These are phyloP conservation scores for Nephelium lappaceum DNA, from an alignment of 345 rosid genomes.

Conservation along the genomic window DNA sequence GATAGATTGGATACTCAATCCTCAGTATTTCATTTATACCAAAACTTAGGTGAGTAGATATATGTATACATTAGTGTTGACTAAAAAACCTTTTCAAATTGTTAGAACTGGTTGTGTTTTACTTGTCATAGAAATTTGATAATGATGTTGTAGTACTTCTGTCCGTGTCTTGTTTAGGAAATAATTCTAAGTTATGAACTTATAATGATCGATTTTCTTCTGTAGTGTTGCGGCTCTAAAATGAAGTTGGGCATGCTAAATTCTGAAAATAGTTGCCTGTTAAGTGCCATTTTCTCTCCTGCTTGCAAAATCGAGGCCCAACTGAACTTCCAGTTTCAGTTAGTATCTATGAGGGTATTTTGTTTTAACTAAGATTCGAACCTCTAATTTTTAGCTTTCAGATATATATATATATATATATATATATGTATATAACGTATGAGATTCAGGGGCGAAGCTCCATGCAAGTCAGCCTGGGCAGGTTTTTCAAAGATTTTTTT, in stretches of 20 bases:
- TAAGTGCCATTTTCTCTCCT: background rate
- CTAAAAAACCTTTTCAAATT: background rate
- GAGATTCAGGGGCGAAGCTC: no score
- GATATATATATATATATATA: no score
- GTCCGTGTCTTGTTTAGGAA: background rate
- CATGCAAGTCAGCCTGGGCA: no score
- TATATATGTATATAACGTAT: no score
- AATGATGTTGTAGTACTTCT: background rate
- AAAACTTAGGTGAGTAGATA: background rate
- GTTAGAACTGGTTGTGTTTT: background rate
- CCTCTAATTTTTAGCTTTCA: no score
- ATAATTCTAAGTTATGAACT: background rate
- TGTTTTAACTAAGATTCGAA: no score
- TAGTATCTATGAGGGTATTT: no score
- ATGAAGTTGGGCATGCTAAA: background rate
- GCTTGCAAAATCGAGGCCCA: background rate
- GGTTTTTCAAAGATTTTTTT: no score
- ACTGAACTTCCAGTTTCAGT: background rate
- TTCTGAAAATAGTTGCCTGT: background rate
- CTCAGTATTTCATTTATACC: background rate
- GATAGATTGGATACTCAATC: constrained; percentile 10
- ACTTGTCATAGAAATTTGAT: background rate
- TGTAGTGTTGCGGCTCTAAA: background rate
- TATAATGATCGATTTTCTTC: background rate
- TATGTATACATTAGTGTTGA: no score